Conservation (phyloP, 1,284 basidiomycete genomes). For the Mycosarcoma mackinlayi region DNA sequence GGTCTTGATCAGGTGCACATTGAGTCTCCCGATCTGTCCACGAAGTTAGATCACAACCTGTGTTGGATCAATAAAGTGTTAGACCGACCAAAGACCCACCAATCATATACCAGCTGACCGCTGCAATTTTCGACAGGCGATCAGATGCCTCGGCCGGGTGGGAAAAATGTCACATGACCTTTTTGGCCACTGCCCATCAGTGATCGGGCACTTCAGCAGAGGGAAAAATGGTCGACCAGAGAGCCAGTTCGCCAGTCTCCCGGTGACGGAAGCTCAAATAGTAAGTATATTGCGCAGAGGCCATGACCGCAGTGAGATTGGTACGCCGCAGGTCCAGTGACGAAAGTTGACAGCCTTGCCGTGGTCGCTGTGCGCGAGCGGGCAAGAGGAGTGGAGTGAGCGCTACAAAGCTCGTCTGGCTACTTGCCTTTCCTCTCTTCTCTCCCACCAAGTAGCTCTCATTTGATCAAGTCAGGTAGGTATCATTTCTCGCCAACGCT, state of each 20-base stretch:
- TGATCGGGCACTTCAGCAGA: constrained; percentile 4
- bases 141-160: background rate
- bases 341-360: background rate
- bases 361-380: background rate
- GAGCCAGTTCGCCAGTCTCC: constrained; percentile 22
- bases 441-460: constrained; percentile 54
- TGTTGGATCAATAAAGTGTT: background rate
- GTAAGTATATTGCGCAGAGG: background rate
- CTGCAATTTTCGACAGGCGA: too few species aligned
- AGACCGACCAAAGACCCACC: background rate
- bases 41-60: too few species aligned
- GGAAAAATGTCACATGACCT: background rate
- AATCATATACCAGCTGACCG: too few species aligned
- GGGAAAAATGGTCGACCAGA: too few species aligned
- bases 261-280: background rate
- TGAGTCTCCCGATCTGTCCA: too few species aligned
- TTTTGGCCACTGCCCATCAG: background rate
- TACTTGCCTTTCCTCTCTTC: constrained; percentile 22
- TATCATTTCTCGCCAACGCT: constrained; percentile 6
- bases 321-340: background rate
- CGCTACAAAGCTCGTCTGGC: constrained; percentile 42
- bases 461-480: constrained; percentile 54
- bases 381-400: constrained; percentile 30
- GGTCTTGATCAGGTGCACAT: too few species aligned
- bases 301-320: constrained; percentile 36